Conservation (phyloP, 306 rosid genomes). For the Echinosophora koreensis region DNA sequence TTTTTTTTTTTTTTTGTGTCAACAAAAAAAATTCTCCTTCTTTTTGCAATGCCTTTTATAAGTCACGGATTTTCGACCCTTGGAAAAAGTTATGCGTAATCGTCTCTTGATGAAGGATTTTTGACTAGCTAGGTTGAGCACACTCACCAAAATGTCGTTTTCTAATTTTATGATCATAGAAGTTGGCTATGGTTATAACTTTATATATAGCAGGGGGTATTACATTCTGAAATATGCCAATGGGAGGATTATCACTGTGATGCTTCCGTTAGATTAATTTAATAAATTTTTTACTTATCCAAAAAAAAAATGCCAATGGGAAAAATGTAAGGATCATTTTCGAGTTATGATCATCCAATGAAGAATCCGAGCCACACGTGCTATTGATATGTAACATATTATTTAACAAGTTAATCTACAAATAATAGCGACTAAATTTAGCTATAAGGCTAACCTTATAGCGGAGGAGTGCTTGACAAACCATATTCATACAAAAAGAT, state of each 20-base stretch:
- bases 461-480: conserved; percentile 37
- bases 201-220: conserved; percentile 24
- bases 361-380: conserved; percentile 50
- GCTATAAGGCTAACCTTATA: conserved; percentile 30
- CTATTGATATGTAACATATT: conserved; percentile 1
- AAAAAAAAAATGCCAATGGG: conserved; percentile 37
- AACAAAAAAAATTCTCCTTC: not conserved
- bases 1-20: too few species aligned
- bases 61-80: conserved; percentile 23
- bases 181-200: conserved; percentile 33
- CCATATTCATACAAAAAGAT: conserved; percentile 6
- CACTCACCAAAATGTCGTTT: conserved; percentile 34
- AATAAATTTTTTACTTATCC: too few species aligned
- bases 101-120: conserved; percentile 34
- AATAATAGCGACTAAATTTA: conserved; percentile 16
- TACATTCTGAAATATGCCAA: conserved; percentile 37
- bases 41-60: not conserved
- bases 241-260: too few species aligned
- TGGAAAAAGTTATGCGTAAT: conserved; percentile 41
- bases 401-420: conserved; percentile 34
- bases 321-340: conserved; percentile 11
- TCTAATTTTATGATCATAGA: conserved; percentile 33
- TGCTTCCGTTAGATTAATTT: too few species aligned
- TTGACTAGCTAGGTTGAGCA: conserved; percentile 15
- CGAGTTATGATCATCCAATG: conserved; percentile 39